A percentile compares a stretch with the other conserved stretches of the same genome.
These are phyloP conservation scores for Fagus sylvatica DNA, from an alignment of 306 rosid species.

Conservation along the genomic window DNA sequence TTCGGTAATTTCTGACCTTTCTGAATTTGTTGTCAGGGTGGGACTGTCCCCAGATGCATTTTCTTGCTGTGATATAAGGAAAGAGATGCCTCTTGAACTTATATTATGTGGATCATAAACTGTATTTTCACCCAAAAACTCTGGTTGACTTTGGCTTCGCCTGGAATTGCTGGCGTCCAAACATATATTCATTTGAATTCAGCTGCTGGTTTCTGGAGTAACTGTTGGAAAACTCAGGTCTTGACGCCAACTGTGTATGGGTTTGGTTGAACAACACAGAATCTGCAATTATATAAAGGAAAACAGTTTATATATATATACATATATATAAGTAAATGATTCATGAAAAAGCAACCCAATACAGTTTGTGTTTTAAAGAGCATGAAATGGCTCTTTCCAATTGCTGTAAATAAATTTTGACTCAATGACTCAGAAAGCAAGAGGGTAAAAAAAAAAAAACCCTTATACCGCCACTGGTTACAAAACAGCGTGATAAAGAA, in stretches of 20 bases:
- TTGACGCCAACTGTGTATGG: slow-evolving; percentile 28
- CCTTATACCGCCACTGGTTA: background rate
- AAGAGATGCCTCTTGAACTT: slow-evolving; percentile 27
- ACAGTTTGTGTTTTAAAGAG: slow-evolving; percentile 14
- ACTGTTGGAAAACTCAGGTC: slow-evolving; percentile 29
- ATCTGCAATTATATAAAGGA: slow-evolving; percentile 28
- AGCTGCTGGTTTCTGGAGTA: slow-evolving; percentile 21
- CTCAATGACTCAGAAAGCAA: background rate
- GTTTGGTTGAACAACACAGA: slow-evolving; percentile 32
- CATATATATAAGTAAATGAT: too few relatives aligned
- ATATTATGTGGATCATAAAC: slow-evolving; percentile 36
- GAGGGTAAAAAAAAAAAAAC: background rate
- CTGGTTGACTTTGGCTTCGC: slow-evolving; percentile 31
- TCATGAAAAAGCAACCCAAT: too few relatives aligned
- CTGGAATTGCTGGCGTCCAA: slow-evolving; percentile 36
- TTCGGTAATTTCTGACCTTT: slow-evolving; percentile 58
- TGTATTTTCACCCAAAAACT: slow-evolving; percentile 37
- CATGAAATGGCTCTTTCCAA: slow-evolving; percentile 6
- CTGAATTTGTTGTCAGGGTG: slow-evolving; percentile 61
- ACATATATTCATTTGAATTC: slow-evolving; percentile 46
- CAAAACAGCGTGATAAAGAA: slow-evolving; percentile 2
- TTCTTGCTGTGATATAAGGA: slow-evolving; percentile 46
- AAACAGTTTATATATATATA: background rate
- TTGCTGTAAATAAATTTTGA: background rate
- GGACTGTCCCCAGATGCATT: slow-evolving; percentile 59